These are phyloP conservation scores for Lecanicillium sp. DNA, from an alignment of 2,329 filamentous ascomycete genomes.

Conservation along the genomic window DNA sequence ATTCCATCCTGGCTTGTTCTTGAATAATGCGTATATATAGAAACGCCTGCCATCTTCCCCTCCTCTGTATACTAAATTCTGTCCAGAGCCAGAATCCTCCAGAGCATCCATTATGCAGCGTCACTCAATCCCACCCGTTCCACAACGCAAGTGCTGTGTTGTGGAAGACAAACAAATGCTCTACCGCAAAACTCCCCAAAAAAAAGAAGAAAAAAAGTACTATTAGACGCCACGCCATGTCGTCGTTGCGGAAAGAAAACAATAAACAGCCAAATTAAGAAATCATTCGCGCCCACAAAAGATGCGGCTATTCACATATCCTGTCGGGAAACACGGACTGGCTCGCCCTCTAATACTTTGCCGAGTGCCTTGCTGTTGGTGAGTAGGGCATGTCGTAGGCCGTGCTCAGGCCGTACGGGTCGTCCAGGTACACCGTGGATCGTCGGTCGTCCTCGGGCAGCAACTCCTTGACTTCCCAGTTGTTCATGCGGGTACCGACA, in stretches of 20 bases:
- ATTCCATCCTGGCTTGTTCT: too few species aligned
- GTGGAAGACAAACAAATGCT: too few species aligned
- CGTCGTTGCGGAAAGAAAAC: background rate
- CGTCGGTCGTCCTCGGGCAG: slow-evolving; percentile 74
- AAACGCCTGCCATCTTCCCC: too few species aligned
- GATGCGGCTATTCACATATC: slow-evolving; percentile 6
- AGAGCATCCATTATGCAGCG: too few species aligned
- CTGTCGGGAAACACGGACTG: background rate
- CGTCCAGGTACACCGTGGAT: slow-evolving; percentile 62
- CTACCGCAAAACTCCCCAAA: too few species aligned
- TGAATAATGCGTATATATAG: too few species aligned
- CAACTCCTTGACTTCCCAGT: slow-evolving; percentile 96
- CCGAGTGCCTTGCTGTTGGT: slow-evolving; percentile 34
- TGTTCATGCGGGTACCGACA: slow-evolving; percentile 88
- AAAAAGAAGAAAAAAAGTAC: background rate
- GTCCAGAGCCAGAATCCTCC: too few species aligned
- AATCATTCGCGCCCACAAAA: background rate
- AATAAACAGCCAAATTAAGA: background rate
- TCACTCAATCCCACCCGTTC: too few species aligned
- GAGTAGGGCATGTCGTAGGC: slow-evolving; percentile 45
- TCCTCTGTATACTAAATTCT: too few species aligned
- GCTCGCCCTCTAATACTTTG: slow-evolving; percentile 31
- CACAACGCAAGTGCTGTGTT: too few species aligned
- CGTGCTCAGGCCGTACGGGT: slow-evolving; percentile 51
- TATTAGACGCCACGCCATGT: background rate